These are phyloP conservation scores for Nymphaea thermarum DNA, from an alignment of 164 flowering plant species.

Conservation along the genomic window DNA sequence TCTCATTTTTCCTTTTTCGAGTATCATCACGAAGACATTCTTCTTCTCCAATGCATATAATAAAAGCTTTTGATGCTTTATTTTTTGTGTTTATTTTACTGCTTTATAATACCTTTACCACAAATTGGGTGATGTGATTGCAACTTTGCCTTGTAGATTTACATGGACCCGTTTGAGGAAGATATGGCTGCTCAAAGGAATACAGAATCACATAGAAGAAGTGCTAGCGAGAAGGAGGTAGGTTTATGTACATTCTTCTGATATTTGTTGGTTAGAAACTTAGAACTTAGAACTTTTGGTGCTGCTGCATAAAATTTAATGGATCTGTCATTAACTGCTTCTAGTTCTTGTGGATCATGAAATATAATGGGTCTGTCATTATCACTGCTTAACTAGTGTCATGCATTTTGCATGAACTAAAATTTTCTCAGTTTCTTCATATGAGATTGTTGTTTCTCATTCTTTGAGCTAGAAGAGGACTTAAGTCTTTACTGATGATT, in stretches of 20 bases:
- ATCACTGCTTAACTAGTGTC: background rate
- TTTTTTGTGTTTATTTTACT: background rate
- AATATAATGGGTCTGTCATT: no score
- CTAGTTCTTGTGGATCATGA: background rate
- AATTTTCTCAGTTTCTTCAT: no score
- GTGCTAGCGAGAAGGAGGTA: constrained; percentile 88
- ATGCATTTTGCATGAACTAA: background rate
- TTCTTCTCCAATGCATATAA: no score
- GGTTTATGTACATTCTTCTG: background rate
- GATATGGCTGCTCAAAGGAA: constrained; percentile 39
- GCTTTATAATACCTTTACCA: background rate
- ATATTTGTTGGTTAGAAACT: background rate
- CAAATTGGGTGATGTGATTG: background rate
- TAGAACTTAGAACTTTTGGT: background rate
- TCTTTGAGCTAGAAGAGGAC: no score
- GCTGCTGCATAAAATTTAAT: background rate
- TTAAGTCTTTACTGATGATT: no score
- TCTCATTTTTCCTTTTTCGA: no score
- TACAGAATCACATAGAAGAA: constrained; percentile 84
- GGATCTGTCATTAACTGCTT: background rate
- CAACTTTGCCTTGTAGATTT: constrained; percentile 29
- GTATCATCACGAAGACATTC: no score
- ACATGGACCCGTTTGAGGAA: constrained; percentile 90
- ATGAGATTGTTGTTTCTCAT: no score
- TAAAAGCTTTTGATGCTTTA: background rate